Base-by-base conservation (phyloP, 345 rosid genomes). In the Limnanthes douglasii region DNA sequence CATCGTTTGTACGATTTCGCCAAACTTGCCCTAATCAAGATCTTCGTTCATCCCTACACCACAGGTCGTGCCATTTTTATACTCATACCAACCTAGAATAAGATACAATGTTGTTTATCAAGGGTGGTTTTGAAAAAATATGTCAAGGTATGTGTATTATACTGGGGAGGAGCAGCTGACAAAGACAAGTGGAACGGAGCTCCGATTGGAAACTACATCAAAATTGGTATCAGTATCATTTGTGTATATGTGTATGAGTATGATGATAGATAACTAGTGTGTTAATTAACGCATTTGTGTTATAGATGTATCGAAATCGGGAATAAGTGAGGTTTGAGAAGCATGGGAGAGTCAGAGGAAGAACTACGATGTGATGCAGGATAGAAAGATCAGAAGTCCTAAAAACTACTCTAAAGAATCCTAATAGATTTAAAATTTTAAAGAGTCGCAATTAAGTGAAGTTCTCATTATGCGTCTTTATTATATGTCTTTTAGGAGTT, bases 1-100 rank as follows among this genome's bases (percentile, higher is more conserved):
- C 68, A 66, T 22, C 74, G 84, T 22, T 77, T 78, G 43, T 64
- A 61, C 59, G 92, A 71, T 50, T 57, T 66, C 28, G 92, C 92
- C 13, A 69, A 60, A 56, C 48, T 54, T 6, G 92, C 80, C 11
- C 71, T 78, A 31, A 57, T 74, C 62, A 74, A 55, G 53, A 78
- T 74, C 39, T 78, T 74, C 64, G 60, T 57, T 29, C 80, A 78
- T 34, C 84, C 84, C 5, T 78, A 71, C 41, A 80, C 76, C 41
- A 68, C 75, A 16, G 90, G 70, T 20, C 23, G 39, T 51, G 37
- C 15, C 31, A n/a, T n/a, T n/a, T n/a, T n/a, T n/a, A n/a, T n/a
- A n/a, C n/a, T n/a, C n/a, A n/a, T n/a, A n/a, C n/a, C n/a, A n/a
- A n/a, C n/a, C n/a, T n/a, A n/a, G n/a, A n/a, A n/a, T n/a, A n/a